Conservation (phyloP, 2,329 filamentous ascomycete genomes). For the Ambrosiella cleistominuta region DNA sequence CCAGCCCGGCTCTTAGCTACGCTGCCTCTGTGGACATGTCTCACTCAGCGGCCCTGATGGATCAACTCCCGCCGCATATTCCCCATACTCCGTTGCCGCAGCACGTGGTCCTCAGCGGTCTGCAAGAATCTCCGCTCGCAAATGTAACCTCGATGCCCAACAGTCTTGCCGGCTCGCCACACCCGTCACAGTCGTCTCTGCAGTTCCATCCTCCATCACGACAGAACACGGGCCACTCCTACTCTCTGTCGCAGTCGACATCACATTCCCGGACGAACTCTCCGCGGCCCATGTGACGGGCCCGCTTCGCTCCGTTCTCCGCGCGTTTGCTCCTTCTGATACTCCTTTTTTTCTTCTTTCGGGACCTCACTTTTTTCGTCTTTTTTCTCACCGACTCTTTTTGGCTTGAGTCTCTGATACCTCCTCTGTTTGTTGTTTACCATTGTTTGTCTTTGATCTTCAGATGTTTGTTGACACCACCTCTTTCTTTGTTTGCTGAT, state of each 20-base stretch:
- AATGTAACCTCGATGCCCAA: background rate
- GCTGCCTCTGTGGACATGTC: background rate
- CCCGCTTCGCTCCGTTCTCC: background rate
- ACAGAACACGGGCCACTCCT: background rate
- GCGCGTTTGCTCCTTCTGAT: background rate
- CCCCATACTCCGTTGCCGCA: background rate
- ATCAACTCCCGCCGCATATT: background rate
- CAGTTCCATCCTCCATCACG: background rate
- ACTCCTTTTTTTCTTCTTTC: background rate
- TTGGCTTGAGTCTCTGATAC: background rate
- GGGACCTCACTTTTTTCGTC: background rate
- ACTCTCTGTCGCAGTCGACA: background rate
- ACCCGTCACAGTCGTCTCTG: background rate
- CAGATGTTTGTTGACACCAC: background rate
- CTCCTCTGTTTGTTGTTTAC: background rate
- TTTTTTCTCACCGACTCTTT: background rate
- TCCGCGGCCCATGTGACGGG: background rate
- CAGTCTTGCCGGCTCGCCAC: background rate
- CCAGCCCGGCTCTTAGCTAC: constrained; percentile 9
- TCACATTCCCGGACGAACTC: background rate
- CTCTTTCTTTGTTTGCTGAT: background rate
- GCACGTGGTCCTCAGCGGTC: background rate
- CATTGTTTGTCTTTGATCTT: background rate
- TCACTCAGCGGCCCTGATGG: background rate
- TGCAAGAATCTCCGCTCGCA: background rate